These are phyloP conservation scores for Teunomyces gatunensis DNA, from an alignment of 805 yeast species.

Conservation along the genomic window DNA sequence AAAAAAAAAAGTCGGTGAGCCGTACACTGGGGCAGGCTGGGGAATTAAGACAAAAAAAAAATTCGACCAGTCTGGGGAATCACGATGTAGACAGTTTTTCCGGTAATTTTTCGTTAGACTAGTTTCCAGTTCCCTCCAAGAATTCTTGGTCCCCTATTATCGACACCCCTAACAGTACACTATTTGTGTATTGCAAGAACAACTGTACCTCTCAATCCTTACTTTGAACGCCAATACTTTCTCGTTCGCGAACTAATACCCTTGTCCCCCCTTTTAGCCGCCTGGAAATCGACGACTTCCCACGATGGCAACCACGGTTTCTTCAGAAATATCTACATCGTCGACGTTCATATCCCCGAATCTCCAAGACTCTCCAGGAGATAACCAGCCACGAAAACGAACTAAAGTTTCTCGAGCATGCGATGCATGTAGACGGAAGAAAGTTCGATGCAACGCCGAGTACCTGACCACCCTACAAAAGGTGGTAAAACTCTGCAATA, in stretches of 20 bases:
- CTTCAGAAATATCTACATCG: not conserved
- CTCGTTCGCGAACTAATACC: not conserved
- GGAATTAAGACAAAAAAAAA: constrained; percentile 1
- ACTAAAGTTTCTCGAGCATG: constrained; percentile 79
- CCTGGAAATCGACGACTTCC: not conserved
- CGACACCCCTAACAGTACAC: not conserved
- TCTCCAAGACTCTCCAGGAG: not conserved
- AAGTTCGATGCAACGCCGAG: constrained; percentile 67
- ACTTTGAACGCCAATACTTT: not conserved
- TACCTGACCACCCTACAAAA: constrained; percentile 42
- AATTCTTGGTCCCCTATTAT: not conserved
- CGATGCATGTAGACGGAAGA: constrained; percentile 74
- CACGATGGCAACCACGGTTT: not conserved
- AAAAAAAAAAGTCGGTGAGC: not conserved
- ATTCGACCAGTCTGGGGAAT: not conserved
- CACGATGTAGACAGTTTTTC: not conserved
- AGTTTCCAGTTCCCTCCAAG: not conserved
- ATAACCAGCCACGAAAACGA: constrained; percentile 47
- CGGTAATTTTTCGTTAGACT: constrained; percentile 1
- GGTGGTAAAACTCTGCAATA: constrained; percentile 56
- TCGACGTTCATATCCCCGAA: not conserved
- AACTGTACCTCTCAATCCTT: not conserved
- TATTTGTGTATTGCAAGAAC: not conserved
- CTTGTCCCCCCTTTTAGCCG: not conserved
- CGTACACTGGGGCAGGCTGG: constrained; percentile 1